Base-by-base conservation (phyloP, 345 rosid genomes). In the Microcos paniculata region DNA sequence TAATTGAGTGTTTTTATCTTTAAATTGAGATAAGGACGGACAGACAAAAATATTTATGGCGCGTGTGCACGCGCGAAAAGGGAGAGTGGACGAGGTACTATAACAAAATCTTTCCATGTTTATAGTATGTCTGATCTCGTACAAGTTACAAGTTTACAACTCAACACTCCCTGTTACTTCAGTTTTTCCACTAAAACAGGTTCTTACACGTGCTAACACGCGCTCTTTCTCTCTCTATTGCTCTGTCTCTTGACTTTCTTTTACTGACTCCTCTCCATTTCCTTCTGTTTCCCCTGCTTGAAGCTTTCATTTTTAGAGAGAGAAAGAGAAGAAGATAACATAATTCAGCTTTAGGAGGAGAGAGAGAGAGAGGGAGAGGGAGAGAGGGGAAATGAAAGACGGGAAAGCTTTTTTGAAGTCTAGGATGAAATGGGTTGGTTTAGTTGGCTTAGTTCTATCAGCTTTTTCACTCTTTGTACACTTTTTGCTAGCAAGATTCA, bases 361-460 rank as follows among this genome's bases (percentile, higher is more conserved):
- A 38, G 24, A 51, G 30, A 53, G 42, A 28, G 28, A 15, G 15
- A 43, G 65, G 45, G 30, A 48, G 56, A 6, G 76, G 30, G 72
- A 56, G 58, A 76, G 13, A 43, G 78, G 28, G 48, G 62, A 40
- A 43, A 87, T 91, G 97, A 91, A 91, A 55, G 98, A 93, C 80
- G 88, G 91, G 80, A 96, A 93, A 83, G 79, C 80, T 35, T 79
- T 87, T 80, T 80, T 87, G 43, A 93, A 87, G 91, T 89, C 97
- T n/a, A 94, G 81, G 70, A 80, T 93, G 87, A 93, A 93, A 80
- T 96, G 98, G 98, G 89, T 92, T 66, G 97, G 91, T 63, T 81
- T 93, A 30, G 75, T 89, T 45, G 99, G 98, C 24, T 80, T 96
- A 23, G 84, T 93, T 64, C 77, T 96, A 52, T 96, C 99, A 4